Conservation (phyloP, 805 yeast species). For the Metschnikowia lachancei region DNA sequence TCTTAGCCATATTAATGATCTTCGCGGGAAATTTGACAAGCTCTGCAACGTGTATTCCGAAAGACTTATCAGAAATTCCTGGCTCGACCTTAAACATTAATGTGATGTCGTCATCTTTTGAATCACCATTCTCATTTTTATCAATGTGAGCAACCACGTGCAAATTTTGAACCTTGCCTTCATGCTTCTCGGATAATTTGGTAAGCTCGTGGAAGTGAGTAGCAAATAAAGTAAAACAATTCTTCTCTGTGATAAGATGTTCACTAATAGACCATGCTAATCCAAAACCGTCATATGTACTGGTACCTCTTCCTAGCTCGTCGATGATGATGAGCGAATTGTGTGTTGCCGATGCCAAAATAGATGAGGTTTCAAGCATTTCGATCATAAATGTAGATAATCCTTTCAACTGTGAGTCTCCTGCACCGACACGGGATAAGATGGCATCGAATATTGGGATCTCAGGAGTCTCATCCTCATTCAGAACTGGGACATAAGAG, state of each 20-base stretch:
- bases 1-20: slow-evolving; percentile 90
- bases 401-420: slow-evolving; percentile 95
- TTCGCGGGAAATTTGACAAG: slow-evolving; percentile 89
- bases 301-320: slow-evolving; percentile 92
- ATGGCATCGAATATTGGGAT: slow-evolving; percentile 85
- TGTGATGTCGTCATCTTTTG: slow-evolving; percentile 64
- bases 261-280: slow-evolving; percentile 96
- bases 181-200: slow-evolving; percentile 59
- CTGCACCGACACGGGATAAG: slow-evolving; percentile 96
- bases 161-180: slow-evolving; percentile 65
- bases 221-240: slow-evolving; percentile 86
- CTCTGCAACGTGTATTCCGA: slow-evolving; percentile 97
- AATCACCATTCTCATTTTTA: slow-evolving; percentile 35
- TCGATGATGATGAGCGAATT: slow-evolving; percentile 86
- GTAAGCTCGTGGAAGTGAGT: slow-evolving; percentile 98
- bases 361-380: slow-evolving; percentile 90
- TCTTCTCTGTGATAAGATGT: slow-evolving; percentile 65
- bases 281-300: slow-evolving; percentile 93
- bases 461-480: slow-evolving; percentile 50
- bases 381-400: slow-evolving; percentile 96
- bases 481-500: slow-evolving; percentile 77
- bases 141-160: slow-evolving; percentile 93
- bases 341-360: slow-evolving; percentile 71
- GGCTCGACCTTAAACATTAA: slow-evolving; percentile 90
- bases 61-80: slow-evolving; percentile 93